These are phyloP conservation scores for Oryza meyeriana DNA, from an alignment of 176 grass and related monocot genomes.

Conservation along the genomic window DNA sequence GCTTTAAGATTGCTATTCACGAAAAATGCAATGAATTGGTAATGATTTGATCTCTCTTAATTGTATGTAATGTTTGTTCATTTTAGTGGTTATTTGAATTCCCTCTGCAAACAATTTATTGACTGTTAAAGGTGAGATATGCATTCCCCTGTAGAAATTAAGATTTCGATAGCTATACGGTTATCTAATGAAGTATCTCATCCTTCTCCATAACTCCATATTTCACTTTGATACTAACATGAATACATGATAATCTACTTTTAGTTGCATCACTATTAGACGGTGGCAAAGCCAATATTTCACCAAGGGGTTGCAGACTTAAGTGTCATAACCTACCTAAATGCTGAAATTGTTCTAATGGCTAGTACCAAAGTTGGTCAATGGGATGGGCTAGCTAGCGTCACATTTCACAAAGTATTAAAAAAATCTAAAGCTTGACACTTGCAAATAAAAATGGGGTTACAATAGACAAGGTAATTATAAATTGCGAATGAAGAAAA, in stretches of 20 bases:
- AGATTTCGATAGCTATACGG: background rate
- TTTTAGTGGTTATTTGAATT: conserved; percentile 12
- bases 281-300: too few relatives aligned
- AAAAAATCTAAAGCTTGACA: background rate
- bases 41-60: conserved; percentile 34
- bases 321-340: too few relatives aligned
- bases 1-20: conserved; percentile 80
- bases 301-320: too few relatives aligned
- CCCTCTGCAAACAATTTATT: background rate
- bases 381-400: too few relatives aligned
- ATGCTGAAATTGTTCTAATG: too few relatives aligned
- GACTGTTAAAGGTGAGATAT: background rate
- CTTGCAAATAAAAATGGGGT: background rate
- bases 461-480: background rate
- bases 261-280: background rate
- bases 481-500: background rate
- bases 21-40: conserved; percentile 98
- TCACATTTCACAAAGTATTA: too few relatives aligned
- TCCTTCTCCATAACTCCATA: background rate
- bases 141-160: conserved; percentile 9
- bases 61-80: background rate
- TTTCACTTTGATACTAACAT: background rate
- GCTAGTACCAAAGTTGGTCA: too few relatives aligned
- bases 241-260: background rate
- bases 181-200: background rate